Evolutionary conservation across 1,284 basidiomycete species (phyloP), one percentile per base, ranked within the genome.

Genomic region (Cutaneotrichosporon cavernicola): DNA sequence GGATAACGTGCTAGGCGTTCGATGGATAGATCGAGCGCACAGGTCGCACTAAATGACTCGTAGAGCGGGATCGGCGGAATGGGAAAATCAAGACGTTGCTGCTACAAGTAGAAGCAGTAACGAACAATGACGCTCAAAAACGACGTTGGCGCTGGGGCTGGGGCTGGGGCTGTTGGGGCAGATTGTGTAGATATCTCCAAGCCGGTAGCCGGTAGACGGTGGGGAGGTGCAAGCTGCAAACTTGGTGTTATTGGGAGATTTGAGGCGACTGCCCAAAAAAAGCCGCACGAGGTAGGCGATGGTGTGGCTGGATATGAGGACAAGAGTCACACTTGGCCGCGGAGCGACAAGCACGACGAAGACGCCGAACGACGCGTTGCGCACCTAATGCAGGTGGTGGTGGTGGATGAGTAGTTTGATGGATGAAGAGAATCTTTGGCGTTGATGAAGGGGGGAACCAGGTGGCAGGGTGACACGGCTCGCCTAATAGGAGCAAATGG

Each of bases 271-370:
- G 49, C 49, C 49, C 49, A 50, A 50, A 46, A 43, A 46, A 50
- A 50, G 49, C 49, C 49, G 49, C 49, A 50, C 43, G 43, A 18
- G 43, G 43, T 16, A 16, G 26, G 22, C 14, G 49, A 30, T 9
- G 22, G 49, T 22, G 21, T 50, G 49, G 49, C 22, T 50, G 49
- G 16, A 31, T 32, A 34, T 14, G 34, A 55, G 31, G 52, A 36
- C 52, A 36, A 36, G 43, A 34, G 52, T 50, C 51, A 56, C 55
- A 26, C 55, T 40, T 26, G 55, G 55, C 55, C 55, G 55, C 55
- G 40, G 18, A 56, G 55, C 36, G 36, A 56, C 55, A 13, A 56
- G 36, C 36, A 56, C 55, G 55, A 56, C 55, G 55, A 43, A 40
- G 38, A 56, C 55, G 55, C 55, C 55, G 55, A 56, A 56, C 38